Evolutionary conservation across 2,329 filamentous ascomycete genomes (phyloP).

Genomic region (Trichoderma semiorbis): DNA sequence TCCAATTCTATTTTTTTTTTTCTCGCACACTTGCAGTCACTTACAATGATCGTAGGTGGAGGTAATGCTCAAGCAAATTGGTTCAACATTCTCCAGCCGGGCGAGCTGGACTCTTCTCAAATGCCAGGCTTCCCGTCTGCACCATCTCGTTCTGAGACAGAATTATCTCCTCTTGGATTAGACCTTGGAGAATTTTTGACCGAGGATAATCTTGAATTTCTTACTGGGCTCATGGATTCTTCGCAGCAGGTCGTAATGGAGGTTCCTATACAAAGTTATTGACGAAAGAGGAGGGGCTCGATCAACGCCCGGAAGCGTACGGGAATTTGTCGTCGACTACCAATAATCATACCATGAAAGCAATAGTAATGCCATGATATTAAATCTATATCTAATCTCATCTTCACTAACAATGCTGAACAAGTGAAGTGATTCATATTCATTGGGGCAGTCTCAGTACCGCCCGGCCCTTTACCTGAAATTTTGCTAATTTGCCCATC

Average conservation of each 20-base stretch:
- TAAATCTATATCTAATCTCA: neutral
- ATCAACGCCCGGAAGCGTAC: neutral
- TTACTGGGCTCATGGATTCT: neutral
- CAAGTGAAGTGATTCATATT: neutral
- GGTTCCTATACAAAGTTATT: neutral
- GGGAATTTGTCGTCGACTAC: neutral
- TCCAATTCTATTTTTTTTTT: neutral
- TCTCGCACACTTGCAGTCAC: neutral
- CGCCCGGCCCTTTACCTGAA: neutral
- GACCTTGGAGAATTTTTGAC: slow-evolving; percentile 10
- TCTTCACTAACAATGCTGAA: neutral
- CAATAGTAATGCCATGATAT: neutral
- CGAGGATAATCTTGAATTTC: slow-evolving; percentile 1
- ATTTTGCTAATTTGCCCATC: neutral
- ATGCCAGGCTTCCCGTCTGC: neutral
- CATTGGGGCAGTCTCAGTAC: neutral
- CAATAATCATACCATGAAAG: neutral
- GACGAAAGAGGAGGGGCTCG: neutral
- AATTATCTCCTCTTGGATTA: neutral
- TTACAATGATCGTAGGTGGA: neutral
- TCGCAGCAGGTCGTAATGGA: neutral
- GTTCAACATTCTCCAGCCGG: neutral
- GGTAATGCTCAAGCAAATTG: neutral
- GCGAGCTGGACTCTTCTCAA: neutral
- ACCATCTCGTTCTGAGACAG: neutral